Percentiles rank a stretch among this genome's conserved stretches.
phyloP scores from a whole-genome alignment of 306 rosid genomes.

The Cicer arietinum region DNA sequence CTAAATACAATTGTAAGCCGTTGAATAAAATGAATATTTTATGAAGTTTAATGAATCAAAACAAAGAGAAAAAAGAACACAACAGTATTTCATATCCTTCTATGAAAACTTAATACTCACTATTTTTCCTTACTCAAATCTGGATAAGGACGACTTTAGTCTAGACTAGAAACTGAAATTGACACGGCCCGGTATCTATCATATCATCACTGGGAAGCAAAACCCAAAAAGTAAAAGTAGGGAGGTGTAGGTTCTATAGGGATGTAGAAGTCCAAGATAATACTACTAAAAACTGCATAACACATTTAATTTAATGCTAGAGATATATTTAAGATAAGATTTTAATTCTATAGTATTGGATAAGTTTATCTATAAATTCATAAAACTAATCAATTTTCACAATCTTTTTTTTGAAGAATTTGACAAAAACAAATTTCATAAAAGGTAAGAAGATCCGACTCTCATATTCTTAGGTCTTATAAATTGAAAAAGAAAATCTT shows the following conservation, averaged over 20 bases:
- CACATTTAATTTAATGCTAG: too few relatives aligned
- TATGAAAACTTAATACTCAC: not conserved
- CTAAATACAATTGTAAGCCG: too few relatives aligned
- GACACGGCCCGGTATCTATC: not conserved
- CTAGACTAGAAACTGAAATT: not conserved
- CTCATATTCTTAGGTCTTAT: too few relatives aligned
- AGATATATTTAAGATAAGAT: too few relatives aligned
- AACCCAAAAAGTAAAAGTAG: constrained; percentile 5
- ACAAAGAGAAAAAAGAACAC: not conserved
- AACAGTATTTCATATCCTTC: not conserved
- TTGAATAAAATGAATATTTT: not conserved
- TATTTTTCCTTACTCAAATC: not conserved
- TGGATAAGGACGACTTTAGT: not conserved
- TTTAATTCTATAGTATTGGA: too few relatives aligned
- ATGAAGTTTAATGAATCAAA: not conserved
- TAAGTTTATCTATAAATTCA: too few relatives aligned
- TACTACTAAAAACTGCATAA: too few relatives aligned
- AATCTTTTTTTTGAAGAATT: too few relatives aligned
- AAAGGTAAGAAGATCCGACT: too few relatives aligned
- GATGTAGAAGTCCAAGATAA: not conserved
- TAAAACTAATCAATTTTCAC: too few relatives aligned
- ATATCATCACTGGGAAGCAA: not conserved
- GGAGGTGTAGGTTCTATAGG: not conserved
- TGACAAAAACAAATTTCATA: too few relatives aligned
- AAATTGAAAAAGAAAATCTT: too few relatives aligned